Base-by-base conservation (phyloP, 768 basidiomycete species). In the Strobilomyces confusus region DNA sequence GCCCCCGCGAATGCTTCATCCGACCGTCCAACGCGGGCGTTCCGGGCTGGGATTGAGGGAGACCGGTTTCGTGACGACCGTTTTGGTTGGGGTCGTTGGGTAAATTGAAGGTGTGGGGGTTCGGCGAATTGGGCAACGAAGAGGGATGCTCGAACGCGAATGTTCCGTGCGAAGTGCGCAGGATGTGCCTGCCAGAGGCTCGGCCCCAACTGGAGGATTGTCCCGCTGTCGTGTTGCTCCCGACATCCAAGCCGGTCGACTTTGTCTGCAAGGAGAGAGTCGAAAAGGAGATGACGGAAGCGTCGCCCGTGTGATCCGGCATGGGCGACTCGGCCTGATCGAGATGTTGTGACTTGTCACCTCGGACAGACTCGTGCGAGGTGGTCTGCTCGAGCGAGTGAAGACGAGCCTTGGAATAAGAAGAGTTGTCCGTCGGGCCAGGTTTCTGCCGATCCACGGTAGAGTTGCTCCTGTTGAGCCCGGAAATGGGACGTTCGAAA, bases 121-220 rank as follows among this genome's bases (percentile, higher is more conserved):
- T 48, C 11, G 70, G 70, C 29, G 70, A 62, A 41, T 38, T 76
- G 9, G 80, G 72, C 3, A 80, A 75, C 17, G 83, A 79, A 3
- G 84, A 80, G 0, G 85, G 77, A 19, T 84, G 82, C 59, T 89
- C 87, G 59, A 89, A 89, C 6, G 79, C 70, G 61, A 89, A 88
- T 26, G 78, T 72, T 9, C 80, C 81, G 64, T 86, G 86, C 0
- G 81, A 77, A 5, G 71, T 66, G 25, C 76, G 66, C 54, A 49
- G 42, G 67, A 62, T 40, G 60, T 66, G 68, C 57, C 72, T 76
- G 41, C 78, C 77, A 23, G 76, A 75, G 15, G 75, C 77, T 57
- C 78, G 76, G n/a, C 86, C 79, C 72, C 79, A 76, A 59, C 83
- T 86, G 1, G 82, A 80, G 17, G 76, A 73, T 42, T 77, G 76